phyloP scores from a whole-genome alignment of 2,329 filamentous ascomycete genomes.

The Scortechinia acanthostroma region DNA sequence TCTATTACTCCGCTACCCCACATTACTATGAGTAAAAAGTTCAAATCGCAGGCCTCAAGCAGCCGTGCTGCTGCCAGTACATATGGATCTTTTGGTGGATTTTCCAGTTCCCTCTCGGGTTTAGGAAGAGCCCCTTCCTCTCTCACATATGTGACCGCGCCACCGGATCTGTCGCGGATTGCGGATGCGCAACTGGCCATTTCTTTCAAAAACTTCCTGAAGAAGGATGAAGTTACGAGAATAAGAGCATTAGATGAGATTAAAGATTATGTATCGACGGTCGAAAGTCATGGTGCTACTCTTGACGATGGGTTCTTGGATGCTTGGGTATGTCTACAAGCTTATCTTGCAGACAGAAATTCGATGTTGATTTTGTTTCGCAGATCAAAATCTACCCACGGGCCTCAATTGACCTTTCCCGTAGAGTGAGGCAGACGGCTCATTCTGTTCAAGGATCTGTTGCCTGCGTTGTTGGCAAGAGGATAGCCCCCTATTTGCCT shows the following conservation, averaged over 20 bases:
- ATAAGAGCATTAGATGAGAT: slow-evolving; percentile 57
- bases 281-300: slow-evolving; percentile 24
- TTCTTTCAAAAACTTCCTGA: slow-evolving; percentile 55
- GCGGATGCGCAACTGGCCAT: slow-evolving; percentile 53
- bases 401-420: slow-evolving; percentile 53
- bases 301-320: slow-evolving; percentile 51
- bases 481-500: slow-evolving; percentile 48
- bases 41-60: slow-evolving; percentile 57
- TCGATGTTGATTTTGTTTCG: slow-evolving; percentile 24
- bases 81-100: slow-evolving; percentile 22
- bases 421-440: slow-evolving; percentile 52
- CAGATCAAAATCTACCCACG: slow-evolving; percentile 57
- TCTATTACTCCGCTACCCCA: slow-evolving; percentile 6
- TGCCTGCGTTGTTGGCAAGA: slow-evolving; percentile 44
- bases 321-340: slow-evolving; percentile 47
- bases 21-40: slow-evolving; percentile 48
- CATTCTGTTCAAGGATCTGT: slow-evolving; percentile 50
- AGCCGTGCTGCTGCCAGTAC: slow-evolving; percentile 42
- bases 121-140: slow-evolving; percentile 39
- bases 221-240: slow-evolving; percentile 61
- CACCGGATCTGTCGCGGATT: slow-evolving; percentile 49
- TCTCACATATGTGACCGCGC: slow-evolving; percentile 55
- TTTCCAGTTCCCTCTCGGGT: slow-evolving; percentile 27
- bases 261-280: slow-evolving; percentile 33
- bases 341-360: slow-evolving; percentile 10